Evolutionary conservation across 75 land plant species (phyloP).

Genomic region (Sequoia sempervirens): DNA sequence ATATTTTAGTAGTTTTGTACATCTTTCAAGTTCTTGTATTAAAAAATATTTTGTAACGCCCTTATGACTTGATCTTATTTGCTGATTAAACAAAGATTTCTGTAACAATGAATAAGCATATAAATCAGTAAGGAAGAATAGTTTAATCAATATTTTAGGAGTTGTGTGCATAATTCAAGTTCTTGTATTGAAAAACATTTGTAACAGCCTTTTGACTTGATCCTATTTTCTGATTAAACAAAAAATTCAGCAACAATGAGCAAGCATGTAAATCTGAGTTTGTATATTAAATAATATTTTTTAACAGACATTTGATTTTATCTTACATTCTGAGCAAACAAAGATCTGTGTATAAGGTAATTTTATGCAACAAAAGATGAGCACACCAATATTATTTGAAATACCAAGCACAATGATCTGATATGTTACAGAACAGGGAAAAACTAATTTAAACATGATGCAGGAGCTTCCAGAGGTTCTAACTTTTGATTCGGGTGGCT

Average conservation of each 20-base stretch:
- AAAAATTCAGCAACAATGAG: not conserved
- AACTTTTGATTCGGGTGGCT: too few species aligned
- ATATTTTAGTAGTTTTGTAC: constrained; percentile 3
- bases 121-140: not conserved
- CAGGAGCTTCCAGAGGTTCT: too few species aligned
- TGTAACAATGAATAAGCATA: not conserved
- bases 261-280: too few species aligned
- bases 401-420: not conserved
- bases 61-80: not conserved
- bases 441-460: too few species aligned
- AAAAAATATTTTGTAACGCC: not conserved
- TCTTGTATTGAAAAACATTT: too few species aligned
- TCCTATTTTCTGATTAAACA: not conserved
- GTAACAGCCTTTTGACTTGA: not conserved
- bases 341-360: not conserved
- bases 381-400: not conserved
- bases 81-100: not conserved
- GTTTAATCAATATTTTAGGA: too few species aligned
- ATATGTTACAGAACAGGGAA: not conserved
- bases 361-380: not conserved
- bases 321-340: too few species aligned
- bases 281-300: too few species aligned
- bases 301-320: too few species aligned
- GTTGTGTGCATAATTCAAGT: too few species aligned
- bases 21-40: not conserved